Base-by-base conservation (phyloP, 306 rosid genomes). In the Castanopsis chinensis region DNA sequence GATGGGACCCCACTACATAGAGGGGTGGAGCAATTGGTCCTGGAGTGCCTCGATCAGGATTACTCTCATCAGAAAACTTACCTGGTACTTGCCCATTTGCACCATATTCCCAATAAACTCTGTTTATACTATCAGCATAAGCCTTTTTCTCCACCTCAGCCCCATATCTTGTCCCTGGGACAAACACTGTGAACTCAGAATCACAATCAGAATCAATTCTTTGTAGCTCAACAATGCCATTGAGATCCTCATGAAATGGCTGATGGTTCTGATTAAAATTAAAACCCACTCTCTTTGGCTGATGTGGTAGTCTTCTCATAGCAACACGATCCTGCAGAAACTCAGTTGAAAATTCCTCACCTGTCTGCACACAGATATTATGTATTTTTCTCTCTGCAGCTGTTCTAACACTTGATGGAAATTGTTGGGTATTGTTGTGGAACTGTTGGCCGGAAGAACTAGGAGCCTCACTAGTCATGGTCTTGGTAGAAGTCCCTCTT, bases 291-390 rank as follows among this genome's bases (percentile, higher is more conserved):
- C 79, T 79, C 83, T 73, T 88, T 60, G 87, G 84, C 76, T 78
- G 85, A 13, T 5, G 77, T 3, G 89, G 85, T 32, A 90, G 55
- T 82, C 93, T 86, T 80, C 97, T 86, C 63, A 80, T 63, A 61
- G 85, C 86, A 73, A 79, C 80, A 72, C 92, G 94, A 51, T 92
- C 99, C 23, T 89, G 90, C 74, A 89, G 65, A 85, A 96, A 96
- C 64, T 93, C 89, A 0, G 90, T 55, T 19, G 99, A 88, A 83
- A 96, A 96, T 84, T 91, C 99, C 88, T 93, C 98, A 27, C 98
- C 99, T 0, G 99, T 96, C 83, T 89, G 96, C 57, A 55, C 3
- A 86, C 91, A 93, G 70, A 93, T 76, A 77, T 89, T 76, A 72
- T 83, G 81, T 60, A 1, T 86, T 78, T 81, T 75, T 60, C 58